phyloP scores from a whole-genome alignment of 257 asterid genomes.

The Solanum tacnaense region DNA sequence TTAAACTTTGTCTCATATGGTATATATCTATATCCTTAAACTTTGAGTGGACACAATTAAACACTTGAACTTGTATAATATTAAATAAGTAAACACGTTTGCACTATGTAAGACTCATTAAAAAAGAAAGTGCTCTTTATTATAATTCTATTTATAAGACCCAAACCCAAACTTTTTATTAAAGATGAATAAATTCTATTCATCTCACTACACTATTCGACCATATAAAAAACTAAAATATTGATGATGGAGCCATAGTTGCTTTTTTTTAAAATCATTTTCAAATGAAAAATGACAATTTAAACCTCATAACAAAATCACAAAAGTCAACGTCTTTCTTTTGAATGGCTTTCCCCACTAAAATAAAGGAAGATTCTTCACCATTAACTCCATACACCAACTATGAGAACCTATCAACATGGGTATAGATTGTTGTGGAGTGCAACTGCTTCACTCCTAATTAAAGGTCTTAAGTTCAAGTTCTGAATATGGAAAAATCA shows the following conservation, averaged over 20 bases:
- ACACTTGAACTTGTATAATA: too few relatives aligned
- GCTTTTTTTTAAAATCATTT: background rate
- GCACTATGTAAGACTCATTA: too few relatives aligned
- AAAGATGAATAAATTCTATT: background rate
- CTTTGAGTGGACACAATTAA: fast-evolving
- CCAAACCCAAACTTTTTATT: background rate
- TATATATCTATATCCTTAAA: too few relatives aligned
- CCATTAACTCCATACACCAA: background rate
- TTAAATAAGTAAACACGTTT: background rate
- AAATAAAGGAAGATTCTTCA: background rate
- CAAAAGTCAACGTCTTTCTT: background rate
- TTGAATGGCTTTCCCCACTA: background rate
- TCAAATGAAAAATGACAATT: background rate
- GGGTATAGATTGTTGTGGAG: background rate
- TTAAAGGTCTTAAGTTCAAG: fast-evolving
- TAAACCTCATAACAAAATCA: background rate
- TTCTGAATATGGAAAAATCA: fast-evolving
- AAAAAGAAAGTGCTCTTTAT: background rate
- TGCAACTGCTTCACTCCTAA: fast-evolving
- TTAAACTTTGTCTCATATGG: too few relatives aligned
- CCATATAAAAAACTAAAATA: background rate
- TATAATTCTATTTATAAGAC: background rate
- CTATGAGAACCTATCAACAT: background rate
- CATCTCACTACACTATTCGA: background rate
- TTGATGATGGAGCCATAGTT: background rate